A percentile compares a stretch with the other conserved stretches of the same genome.
These are phyloP conservation scores for Deinandra increscens DNA, from an alignment of 129 eudicot species.

Conservation along the genomic window DNA sequence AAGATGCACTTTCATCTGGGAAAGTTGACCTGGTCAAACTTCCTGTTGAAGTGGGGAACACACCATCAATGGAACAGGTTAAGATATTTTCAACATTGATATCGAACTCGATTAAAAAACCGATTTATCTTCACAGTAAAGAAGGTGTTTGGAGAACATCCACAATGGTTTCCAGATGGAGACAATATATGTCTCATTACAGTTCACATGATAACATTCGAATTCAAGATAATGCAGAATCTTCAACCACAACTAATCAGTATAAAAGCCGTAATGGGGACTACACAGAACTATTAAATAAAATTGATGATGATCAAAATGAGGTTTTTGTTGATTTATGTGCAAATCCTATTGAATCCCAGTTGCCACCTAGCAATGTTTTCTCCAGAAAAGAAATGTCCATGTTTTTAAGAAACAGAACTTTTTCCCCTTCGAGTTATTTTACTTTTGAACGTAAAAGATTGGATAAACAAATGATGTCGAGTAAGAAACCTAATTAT, in stretches of 20 bases:
- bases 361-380: conserved; percentile 71
- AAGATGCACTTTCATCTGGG: conserved; percentile 59
- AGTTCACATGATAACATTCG: conserved; percentile 18
- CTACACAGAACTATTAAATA: neutral
- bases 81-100: conserved; percentile 63
- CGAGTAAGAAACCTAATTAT: conserved; percentile 35
- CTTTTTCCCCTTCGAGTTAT: conserved; percentile 60
- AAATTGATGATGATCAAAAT: conserved; percentile 18
- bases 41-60: conserved; percentile 82
- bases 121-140: conserved; percentile 80
- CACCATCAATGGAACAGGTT: conserved; percentile 85
- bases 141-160: conserved; percentile 94
- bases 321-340: conserved; percentile 26
- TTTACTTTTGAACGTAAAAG: conserved; percentile 53
- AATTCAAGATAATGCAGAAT: conserved; percentile 32
- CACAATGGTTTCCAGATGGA: conserved; percentile 92
- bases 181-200: conserved; percentile 54
- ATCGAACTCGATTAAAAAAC: conserved; percentile 55
- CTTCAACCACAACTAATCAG: conserved; percentile 26
- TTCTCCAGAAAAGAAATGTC: conserved; percentile 88
- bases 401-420: conserved; percentile 46
- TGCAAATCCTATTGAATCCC: conserved; percentile 67
- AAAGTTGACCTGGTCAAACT: conserved; percentile 64
- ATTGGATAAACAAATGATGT: conserved; percentile 38
- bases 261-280: conserved; percentile 35